Evolutionary conservation across 192 early-diverging fungal genomes (phyloP), one percentile per base, ranked within the genome.

Genomic region (Mortierella antarctica): DNA sequence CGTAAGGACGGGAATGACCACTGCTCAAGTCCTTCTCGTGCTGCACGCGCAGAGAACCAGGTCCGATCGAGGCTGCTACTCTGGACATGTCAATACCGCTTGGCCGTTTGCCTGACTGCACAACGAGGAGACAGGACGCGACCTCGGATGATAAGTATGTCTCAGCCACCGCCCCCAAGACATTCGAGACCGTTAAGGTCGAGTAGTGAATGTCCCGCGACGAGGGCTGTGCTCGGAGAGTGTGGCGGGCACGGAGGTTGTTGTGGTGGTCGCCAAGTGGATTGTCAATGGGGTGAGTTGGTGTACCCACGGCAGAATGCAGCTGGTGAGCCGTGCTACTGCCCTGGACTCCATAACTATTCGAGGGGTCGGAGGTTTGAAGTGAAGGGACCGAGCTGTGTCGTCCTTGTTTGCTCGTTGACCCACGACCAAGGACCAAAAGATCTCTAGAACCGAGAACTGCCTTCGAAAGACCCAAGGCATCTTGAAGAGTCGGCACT

Each of bases 361-460:
- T 31, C 8, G 40, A 44, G 5, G 52, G 50, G 12, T 79, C 77
- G 7, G 52, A 40, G 17, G 70, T 15, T 12, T 80, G 60, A 11
- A 20, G 64, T 8, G 62, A 55, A 17, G 48, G 62, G 21, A 59
- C 62, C 39, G 56, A 48, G 56, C 62, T 52, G 40, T 48, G 45
- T 2, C 51, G 67, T 20, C 75, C 78, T 50, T 45, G 2, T 14
- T 69, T 80, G 58, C 13, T 46, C 17, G 68, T 69, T 14, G 49
- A 63, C 17, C 77, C 76, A 23, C 83, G 79, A 17, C 88, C 88
- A 11, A 89, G 49, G 0, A 90, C 82, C 13, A 90, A 55, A 17
- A 88, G 70, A 70, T 90, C 89, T 55, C 86, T 79, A 18, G 83
- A 54, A 9, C 81, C 71, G 23, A 88, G 74, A 12, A 76, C 31